Conservation (phyloP, 192 early-diverging fungal genomes). For the Umbelopsis isabellina region DNA sequence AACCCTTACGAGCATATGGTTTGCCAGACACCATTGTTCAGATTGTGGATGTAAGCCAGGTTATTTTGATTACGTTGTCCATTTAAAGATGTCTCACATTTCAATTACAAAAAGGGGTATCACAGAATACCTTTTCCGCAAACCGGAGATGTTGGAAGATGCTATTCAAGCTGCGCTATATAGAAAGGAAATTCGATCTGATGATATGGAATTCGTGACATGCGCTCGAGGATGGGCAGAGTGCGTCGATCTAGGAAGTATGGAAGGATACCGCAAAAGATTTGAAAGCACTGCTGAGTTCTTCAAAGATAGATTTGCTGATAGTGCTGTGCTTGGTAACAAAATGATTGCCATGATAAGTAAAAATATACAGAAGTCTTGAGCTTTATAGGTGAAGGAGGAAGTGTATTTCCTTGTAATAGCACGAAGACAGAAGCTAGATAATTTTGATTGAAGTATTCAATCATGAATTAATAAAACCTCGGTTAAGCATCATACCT, state of each 20-base stretch:
- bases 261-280: conserved; percentile 81
- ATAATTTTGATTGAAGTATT: too few relatives aligned
- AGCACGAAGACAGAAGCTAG: too few relatives aligned
- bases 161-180: conserved; percentile 83
- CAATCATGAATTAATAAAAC: too few relatives aligned
- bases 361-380: conserved; percentile 43
- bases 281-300: conserved; percentile 87
- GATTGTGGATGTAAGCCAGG: conserved; percentile 76
- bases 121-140: conserved; percentile 90
- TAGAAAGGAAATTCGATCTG: conserved; percentile 71
- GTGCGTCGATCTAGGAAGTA: conserved; percentile 78
- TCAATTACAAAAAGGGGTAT: conserved; percentile 67
- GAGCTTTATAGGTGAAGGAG: too few relatives aligned
- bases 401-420: too few relatives aligned
- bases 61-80: background rate
- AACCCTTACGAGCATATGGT: conserved; percentile 95
- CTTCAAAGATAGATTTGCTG: conserved; percentile 68
- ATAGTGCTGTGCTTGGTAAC: conserved; percentile 57
- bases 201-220: conserved; percentile 92
- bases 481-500: too few relatives aligned
- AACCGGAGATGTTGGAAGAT: conserved; percentile 80
- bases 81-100: background rate
- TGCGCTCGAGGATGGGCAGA: conserved; percentile 93
- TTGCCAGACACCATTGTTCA: conserved; percentile 94
- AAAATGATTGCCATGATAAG: conserved; percentile 62